Evolutionary conservation across 1,139 yeast genomes (phyloP), one percentile per base, ranked within the genome.

Genomic region (Debaryomyces sp.): DNA sequence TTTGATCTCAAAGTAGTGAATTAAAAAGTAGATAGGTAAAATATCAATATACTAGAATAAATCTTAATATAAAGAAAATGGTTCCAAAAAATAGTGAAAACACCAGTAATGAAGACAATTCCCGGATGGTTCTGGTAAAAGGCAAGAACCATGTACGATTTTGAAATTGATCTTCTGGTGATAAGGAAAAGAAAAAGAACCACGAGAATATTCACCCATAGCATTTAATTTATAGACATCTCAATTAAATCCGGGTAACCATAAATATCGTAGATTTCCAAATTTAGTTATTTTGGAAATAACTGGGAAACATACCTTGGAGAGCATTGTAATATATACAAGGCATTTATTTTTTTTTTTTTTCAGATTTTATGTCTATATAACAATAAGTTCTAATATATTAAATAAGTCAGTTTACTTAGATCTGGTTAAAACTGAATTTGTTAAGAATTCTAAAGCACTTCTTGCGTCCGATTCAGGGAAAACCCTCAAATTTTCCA

Each of bases 51-150:
- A 46, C 32, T 32, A 46, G 49, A 43, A 24, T 27, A 46, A 30
- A 46, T 46, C 49, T 43, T 43, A 43, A 46, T 44, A 43, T 44
- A 32, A 41, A 44, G 45, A 48, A 56, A 62, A 62, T 52, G 65
- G 66, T 78, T 81, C 96, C 96, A 89, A 90, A 91, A 90, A 88
- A 73, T 85, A 59, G 47, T 51, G 56, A 66, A 63, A 67, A 75
- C 82, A 79, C 89, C 90, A 81, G 82, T 77, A 63, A 61, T 70
- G 70, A 83, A 87, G 96, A 86, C 96, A 82, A 73, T 74, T 80
- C 95, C 97, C 97, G 97, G 98, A 92, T 89, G 97, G 96, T 85
- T 89, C 97, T 92, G 97, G 98, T 92, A 92, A 92, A 92, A 92
- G 97, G 97, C 98, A 92, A 92, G 97, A 89, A 85, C 96, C 97